These are phyloP conservation scores for Rhinocladiella mackenziei DNA, from an alignment of 2,329 filamentous ascomycete genomes.

Conservation along the genomic window DNA sequence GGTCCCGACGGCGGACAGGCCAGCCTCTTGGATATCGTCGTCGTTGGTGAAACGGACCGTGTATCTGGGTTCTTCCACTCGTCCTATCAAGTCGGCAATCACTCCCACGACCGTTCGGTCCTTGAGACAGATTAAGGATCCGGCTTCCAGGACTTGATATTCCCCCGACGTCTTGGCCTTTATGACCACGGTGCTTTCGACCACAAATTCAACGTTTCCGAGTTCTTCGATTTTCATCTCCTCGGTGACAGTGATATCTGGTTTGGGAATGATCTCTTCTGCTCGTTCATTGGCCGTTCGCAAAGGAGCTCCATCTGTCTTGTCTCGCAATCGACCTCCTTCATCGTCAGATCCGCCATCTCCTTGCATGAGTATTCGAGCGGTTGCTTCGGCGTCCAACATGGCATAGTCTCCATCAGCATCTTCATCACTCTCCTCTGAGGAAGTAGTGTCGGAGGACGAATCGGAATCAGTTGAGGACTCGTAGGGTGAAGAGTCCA, in stretches of 20 bases:
- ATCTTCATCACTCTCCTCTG: slow-evolving; percentile 33
- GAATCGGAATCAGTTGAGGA: slow-evolving; percentile 58
- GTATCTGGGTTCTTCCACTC: slow-evolving; percentile 82
- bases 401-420: slow-evolving; percentile 62
- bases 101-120: slow-evolving; percentile 73
- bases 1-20: slow-evolving; percentile 54
- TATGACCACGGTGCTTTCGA: slow-evolving; percentile 75
- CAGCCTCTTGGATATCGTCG: slow-evolving; percentile 63
- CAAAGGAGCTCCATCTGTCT: slow-evolving; percentile 46
- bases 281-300: slow-evolving; percentile 76
- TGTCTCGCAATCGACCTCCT: slow-evolving; percentile 50
- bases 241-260: slow-evolving; percentile 70
- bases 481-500: slow-evolving; percentile 71
- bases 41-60: slow-evolving; percentile 69
- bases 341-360: slow-evolving; percentile 79
- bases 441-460: slow-evolving; percentile 59
- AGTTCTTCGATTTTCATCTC: slow-evolving; percentile 74
- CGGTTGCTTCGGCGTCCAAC: slow-evolving; percentile 76
- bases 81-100: slow-evolving; percentile 79
- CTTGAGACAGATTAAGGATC: slow-evolving; percentile 75
- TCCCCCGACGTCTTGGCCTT: slow-evolving; percentile 75
- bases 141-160: slow-evolving; percentile 77
- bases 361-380: slow-evolving; percentile 77
- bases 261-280: slow-evolving; percentile 65
- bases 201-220: slow-evolving; percentile 69